Evolutionary conservation across 1,139 yeast genomes (phyloP), one percentile per base, ranked within the genome.

Genomic region (Blastobotrys indianensis): DNA sequence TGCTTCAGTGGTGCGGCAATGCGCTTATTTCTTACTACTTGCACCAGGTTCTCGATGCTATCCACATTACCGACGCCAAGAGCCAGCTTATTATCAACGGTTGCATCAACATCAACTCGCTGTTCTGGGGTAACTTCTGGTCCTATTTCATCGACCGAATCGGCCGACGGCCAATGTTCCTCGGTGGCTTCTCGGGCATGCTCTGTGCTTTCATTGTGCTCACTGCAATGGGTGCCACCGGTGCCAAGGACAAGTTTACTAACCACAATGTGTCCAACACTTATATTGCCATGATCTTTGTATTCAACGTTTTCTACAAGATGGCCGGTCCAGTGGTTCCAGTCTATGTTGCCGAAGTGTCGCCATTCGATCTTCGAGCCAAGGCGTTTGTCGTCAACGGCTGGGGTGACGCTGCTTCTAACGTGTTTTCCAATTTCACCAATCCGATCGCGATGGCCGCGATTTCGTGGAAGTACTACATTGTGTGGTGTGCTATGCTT

Each of bases 381-480:
- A 68, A 64, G 52, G 73, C 68, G 41, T 41, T 53, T 41, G 49
- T 48, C 31, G 37, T 54, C 52, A 37, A 48, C 65, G 65, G 39
- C 20, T 47, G 54, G 23, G 36, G 44, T 28, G 41, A 42, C 34
- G 40, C 52, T 31, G 55, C 57, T 16, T 51, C 54, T 36, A 39
- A 41, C 3, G 53, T 72, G 29, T 63, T 65, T 63, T 72, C 70
- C 46, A 69, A 76, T 36, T 78, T 72, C 57, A 80, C 76, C 44
- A 77, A 77, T 56, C 77, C 82, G 5, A 70, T 79, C 56, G 84
- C 81, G 32, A 73, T 79, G 77, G 78, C 71, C 47, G 74, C 75
- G 33, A 74, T 78, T 52, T 69, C 68, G 37, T 77, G 82, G 81
- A 77, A 75, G 57, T 79, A 76, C 65, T 79, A 79, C 60, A 76